These are phyloP conservation scores for Stentor coeruleus DNA, from an alignment of 73 alveolate genomes.

Conservation along the genomic window DNA sequence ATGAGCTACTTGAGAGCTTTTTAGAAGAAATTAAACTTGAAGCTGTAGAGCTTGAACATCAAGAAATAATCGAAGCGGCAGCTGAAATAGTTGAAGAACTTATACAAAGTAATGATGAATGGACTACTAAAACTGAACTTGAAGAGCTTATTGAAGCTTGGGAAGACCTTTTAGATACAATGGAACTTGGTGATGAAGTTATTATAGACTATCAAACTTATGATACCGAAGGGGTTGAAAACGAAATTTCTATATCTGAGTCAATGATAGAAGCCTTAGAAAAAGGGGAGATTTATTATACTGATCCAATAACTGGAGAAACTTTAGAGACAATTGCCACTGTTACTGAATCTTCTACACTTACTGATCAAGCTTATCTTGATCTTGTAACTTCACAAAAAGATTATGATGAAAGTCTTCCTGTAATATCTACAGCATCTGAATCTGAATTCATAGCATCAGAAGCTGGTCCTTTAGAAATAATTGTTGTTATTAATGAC, in stretches of 20 bases:
- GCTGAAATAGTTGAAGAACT: neutral
- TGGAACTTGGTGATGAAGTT: neutral
- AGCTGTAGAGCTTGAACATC: neutral
- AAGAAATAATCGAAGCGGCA: neutral
- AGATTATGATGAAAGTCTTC: neutral
- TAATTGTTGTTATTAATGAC: neutral
- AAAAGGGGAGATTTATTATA: no score
- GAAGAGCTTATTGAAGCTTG: neutral
- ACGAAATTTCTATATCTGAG: no score
- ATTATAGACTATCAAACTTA: neutral
- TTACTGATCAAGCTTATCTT: neutral
- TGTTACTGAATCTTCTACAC: neutral
- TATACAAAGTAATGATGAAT: neutral
- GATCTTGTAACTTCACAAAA: neutral
- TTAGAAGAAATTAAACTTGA: neutral
- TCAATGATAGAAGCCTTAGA: no score
- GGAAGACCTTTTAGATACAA: neutral
- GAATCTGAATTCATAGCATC: no score
- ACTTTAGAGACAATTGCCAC: neutral
- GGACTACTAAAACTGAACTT: neutral
- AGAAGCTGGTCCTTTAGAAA: neutral
- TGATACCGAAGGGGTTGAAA: neutral
- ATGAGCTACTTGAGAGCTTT: neutral
- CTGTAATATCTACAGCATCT: neutral
- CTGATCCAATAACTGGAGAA: no score